Evolutionary conservation across 1,284 basidiomycete genomes (phyloP), one percentile per base, ranked within the genome.

Genomic region (Bjerkandera adusta): DNA sequence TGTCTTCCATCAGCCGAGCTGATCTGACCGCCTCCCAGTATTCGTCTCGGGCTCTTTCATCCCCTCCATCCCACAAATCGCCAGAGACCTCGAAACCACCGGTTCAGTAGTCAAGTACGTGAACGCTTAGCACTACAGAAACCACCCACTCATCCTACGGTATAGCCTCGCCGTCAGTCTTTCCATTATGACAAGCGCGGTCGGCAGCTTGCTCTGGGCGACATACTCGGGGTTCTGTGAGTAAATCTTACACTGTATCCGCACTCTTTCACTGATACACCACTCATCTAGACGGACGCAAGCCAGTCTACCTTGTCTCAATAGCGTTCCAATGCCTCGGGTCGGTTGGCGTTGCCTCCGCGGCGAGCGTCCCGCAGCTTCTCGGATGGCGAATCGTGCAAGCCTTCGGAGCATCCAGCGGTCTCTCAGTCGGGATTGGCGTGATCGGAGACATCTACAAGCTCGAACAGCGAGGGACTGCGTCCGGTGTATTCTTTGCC

Each of bases 11-110:
- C 10, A 13, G 27, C 27, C 36, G 22, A 33, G 43, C 13, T 45
- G 10, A 51, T 24, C n/a, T 15, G 29, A 26, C 40, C 12, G 34
- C 22, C 12, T 42, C 5, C 4, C 55, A 89, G 85, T 85, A 22
- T 80, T 89, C 58, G 77, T 85, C 0, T 74, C 80, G 1, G 79
- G 81, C 4, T 76, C 80, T 2, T 87, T 89, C 63, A 71, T 85
- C 2, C 87, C 86, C 0, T 76, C 78, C 0, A 85, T 89, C 38
- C 82, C 83, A 0, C 70, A 81, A 47, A 80, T 89, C 51, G 75
- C 82, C 0, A 61, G 65, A 18, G 85, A 89, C 47, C 66, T 89
- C 6, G 47, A 75, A 27, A 75, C 83, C 0, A 77, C 79, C 0
- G 71, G 71, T 1, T 56, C 72, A 3, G 62, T 83, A 21, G 72